These are phyloP conservation scores for Penicillium lividum DNA, from an alignment of 495 filamentous ascomycete species.

Conservation along the genomic window DNA sequence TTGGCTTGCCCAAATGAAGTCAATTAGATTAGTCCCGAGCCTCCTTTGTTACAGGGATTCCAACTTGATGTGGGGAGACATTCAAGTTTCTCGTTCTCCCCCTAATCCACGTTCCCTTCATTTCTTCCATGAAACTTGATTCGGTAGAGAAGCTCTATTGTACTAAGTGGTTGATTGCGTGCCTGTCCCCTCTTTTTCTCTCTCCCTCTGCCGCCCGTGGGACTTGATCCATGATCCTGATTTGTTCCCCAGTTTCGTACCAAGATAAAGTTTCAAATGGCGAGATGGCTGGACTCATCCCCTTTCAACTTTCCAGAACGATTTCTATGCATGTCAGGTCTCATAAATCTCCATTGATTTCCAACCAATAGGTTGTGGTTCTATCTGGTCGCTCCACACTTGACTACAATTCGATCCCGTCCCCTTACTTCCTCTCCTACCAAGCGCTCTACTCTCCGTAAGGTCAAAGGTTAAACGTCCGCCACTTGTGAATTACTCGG, in stretches of 20 bases:
- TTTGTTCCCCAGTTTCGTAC: slow-evolving; percentile 22
- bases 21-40: slow-evolving; percentile 18
- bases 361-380: slow-evolving; percentile 12
- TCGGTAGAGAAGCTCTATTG: slow-evolving; percentile 4
- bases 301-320: background rate
- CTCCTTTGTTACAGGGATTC: slow-evolving; percentile 28
- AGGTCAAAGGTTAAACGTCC: slow-evolving; percentile 16
- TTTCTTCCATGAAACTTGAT: slow-evolving; percentile 18
- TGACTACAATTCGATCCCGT: slow-evolving; percentile 11
- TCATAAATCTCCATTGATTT: background rate
- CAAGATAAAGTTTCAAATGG: slow-evolving; percentile 27
- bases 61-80: slow-evolving; percentile 28
- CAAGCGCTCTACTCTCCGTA: slow-evolving; percentile 17
- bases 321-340: slow-evolving; percentile 1
- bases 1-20: slow-evolving; percentile 8
- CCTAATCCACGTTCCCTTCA: slow-evolving; percentile 20
- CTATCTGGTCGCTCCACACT: slow-evolving; percentile 7
- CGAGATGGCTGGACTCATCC: slow-evolving; percentile 21
- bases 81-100: slow-evolving; percentile 24
- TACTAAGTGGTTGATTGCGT: background rate
- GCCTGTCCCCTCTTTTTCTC: background rate
- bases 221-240: slow-evolving; percentile 17
- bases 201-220: slow-evolving; percentile 17
- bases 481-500: slow-evolving; percentile 9
- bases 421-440: slow-evolving; percentile 29